phyloP scores from a whole-genome alignment of 805 yeast genomes.

The Kockiozyma suomiensis region DNA sequence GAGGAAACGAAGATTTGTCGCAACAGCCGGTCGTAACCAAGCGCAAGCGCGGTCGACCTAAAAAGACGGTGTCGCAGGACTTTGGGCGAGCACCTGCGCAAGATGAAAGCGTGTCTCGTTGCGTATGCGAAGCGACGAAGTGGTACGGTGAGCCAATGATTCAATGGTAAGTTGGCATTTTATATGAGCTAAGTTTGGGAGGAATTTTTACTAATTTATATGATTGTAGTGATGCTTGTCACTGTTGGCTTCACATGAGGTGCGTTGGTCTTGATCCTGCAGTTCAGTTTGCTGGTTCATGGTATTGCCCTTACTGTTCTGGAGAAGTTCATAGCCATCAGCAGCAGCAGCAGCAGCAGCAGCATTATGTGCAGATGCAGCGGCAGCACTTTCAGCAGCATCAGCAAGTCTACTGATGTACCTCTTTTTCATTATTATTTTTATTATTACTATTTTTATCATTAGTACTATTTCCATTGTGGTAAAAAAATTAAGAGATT shows the following conservation, averaged over 20 bases:
- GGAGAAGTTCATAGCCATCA: background rate
- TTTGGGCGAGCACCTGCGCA: background rate
- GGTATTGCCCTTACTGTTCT: constrained; percentile 30
- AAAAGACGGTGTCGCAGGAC: constrained; percentile 1
- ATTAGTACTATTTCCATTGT: too few species aligned
- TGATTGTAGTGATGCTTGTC: constrained; percentile 25
- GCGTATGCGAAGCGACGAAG: constrained; percentile 22
- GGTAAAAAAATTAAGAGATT: too few species aligned
- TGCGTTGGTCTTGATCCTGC: constrained; percentile 18
- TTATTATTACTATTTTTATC: too few species aligned
- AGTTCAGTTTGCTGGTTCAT: constrained; percentile 5
- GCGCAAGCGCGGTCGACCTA: constrained; percentile 27
- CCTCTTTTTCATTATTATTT: too few species aligned
- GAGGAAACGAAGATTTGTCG: background rate
- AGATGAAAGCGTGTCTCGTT: constrained; percentile 16
- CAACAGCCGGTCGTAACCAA: background rate
- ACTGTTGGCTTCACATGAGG: constrained; percentile 26
- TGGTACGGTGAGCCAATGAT: constrained; percentile 32
- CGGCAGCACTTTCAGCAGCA: background rate
- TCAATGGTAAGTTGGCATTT: constrained; percentile 22
- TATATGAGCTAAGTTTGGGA: background rate
- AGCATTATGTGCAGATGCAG: background rate
- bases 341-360: constrained; percentile 4
- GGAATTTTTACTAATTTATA: too few species aligned
- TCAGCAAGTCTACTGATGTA: constrained; percentile 1